Evolutionary conservation across 208 protist genomes (phyloP).

Genomic region (Endotrypanum monterogeii): DNA sequence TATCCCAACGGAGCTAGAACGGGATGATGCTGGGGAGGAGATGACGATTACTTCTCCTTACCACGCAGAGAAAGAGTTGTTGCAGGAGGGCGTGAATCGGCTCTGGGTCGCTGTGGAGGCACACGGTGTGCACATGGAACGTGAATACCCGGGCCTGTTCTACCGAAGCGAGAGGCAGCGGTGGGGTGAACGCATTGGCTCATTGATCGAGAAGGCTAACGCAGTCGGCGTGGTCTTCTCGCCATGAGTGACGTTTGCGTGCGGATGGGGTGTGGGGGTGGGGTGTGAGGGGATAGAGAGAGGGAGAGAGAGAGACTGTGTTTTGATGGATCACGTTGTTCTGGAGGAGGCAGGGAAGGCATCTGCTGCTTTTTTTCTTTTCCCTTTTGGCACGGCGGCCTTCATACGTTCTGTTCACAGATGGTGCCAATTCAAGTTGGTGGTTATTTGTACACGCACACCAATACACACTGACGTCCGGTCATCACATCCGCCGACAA

Average conservation of each 20-base stretch:
- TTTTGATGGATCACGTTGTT: neutral
- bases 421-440: neutral
- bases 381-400: neutral
- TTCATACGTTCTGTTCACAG: neutral
- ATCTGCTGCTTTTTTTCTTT: neutral
- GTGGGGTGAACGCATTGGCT: conserved; percentile 39
- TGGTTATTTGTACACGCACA: neutral
- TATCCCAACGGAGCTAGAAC: conserved; percentile 16
- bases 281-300: too few species aligned
- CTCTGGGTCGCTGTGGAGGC: conserved; percentile 64
- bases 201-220: conserved; percentile 55
- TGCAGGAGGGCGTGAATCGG: conserved; percentile 48
- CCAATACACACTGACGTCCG: neutral
- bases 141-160: conserved; percentile 60
- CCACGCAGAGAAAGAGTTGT: conserved; percentile 45
- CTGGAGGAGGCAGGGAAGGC: neutral
- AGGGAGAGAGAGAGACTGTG: neutral
- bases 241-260: conserved; percentile 12
- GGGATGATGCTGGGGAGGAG: conserved; percentile 40
- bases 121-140: conserved; percentile 66
- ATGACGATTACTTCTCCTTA: conserved; percentile 61
- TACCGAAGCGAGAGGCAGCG: conserved; percentile 61
- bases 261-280: neutral
- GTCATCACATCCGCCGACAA: neutral
- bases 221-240: conserved; percentile 77